Evolutionary conservation across 805 yeast genomes (phyloP).

Genomic region (Wickerhamomyces silvicola): DNA sequence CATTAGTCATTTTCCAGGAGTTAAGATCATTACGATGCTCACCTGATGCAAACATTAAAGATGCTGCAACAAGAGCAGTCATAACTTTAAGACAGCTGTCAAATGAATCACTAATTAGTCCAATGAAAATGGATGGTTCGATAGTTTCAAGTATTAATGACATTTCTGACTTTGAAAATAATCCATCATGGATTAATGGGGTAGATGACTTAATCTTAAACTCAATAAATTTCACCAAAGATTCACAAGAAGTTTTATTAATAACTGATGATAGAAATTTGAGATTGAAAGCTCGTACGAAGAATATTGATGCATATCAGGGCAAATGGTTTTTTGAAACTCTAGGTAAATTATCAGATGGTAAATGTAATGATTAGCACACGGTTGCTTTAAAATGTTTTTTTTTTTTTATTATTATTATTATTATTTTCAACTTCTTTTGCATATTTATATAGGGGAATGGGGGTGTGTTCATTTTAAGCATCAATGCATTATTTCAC

Average conservation of each 20-base stretch:
- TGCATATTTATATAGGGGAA: too few species aligned
- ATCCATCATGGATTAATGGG: conserved; percentile 63
- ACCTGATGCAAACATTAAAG: conserved; percentile 66
- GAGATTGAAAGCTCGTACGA: conserved; percentile 56
- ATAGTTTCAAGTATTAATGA: conserved; percentile 64
- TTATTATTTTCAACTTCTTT: too few species aligned
- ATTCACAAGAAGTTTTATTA: conserved; percentile 29
- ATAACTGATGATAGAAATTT: conserved; percentile 72
- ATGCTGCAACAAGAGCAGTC: conserved; percentile 76
- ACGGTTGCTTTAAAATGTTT: too few species aligned
- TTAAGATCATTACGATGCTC: conserved; percentile 64
- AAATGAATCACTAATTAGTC: conserved; percentile 46
- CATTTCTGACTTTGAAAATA: conserved; percentile 67
- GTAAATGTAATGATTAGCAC: conserved; percentile 50
- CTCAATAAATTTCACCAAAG: conserved; percentile 18
- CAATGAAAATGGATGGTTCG: conserved; percentile 64
- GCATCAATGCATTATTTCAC: too few species aligned
- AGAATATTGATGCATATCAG: conserved; percentile 48
- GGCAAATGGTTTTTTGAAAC: conserved; percentile 56
- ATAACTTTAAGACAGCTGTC: conserved; percentile 65
- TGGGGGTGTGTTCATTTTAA: too few species aligned
- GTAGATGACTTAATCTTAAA: conserved; percentile 65
- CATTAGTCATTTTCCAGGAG: conserved; percentile 74
- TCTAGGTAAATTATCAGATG: conserved; percentile 38
- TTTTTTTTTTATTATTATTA: too few species aligned